Evolutionary conservation across 2,329 filamentous ascomycete genomes (phyloP), one percentile per base, ranked within the genome.

Genomic region (Elsinoe necatrix): DNA sequence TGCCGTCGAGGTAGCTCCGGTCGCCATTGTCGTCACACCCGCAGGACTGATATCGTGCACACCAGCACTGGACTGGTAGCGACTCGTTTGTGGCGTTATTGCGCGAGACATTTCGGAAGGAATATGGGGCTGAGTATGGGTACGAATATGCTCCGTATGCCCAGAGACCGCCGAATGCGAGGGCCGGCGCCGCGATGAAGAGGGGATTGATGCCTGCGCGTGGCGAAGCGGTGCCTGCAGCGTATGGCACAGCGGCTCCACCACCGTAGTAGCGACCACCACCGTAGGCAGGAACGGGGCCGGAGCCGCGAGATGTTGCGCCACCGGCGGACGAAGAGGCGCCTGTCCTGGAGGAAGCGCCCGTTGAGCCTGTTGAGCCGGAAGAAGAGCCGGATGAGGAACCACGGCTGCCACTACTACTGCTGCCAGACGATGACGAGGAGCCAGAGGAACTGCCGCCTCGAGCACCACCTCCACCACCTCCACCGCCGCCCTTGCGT

Each of bases 1-100:
- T 66, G 7, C 78, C 75, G 60, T 80, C 72, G 58, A 86, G 71
- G 67, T 84, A 86, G 0, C 75, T 71, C n/a, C 69, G 73, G 61
- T 82, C 75, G 57, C 77, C 75, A 63, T 83, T 84, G 56, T 87
- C 82, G 59, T 91, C 86, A 66, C 86, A 90, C 4, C 82, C 79
- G 64, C 86, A 90, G 16, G 74, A 72, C 16, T 66, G 68, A 62
- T 78, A 77, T 57, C 77, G 64, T 59, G 78, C 76, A 69, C 85
- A 89, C 23, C 81, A 69, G 65, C 85, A 89, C 2, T 72, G 67
- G 1, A 87, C 80, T 0, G 80, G 78, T 58, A 81, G 76, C 7
- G 75, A 81, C 74, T 83, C 78, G 74, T 81, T 83, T 31, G 66
- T 65, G 39, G 56, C 62, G 75, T 21, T 68, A 63, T 67, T 79